Conservation (phyloP, 164 flowering plant species). For the Protea cynaroides region DNA sequence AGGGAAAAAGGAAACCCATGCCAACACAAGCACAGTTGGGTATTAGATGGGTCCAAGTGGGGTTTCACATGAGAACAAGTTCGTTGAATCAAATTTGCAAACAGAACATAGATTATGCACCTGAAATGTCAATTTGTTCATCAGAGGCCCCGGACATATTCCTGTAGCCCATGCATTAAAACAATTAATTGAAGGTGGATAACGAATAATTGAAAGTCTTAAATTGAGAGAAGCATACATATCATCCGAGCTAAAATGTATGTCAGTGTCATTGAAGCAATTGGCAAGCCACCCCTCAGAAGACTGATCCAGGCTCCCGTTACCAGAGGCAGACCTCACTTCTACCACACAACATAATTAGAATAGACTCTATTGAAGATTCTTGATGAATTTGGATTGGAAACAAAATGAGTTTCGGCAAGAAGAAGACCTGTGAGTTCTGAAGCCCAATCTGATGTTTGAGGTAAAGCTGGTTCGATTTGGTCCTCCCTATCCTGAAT, state of each 20-base stretch:
- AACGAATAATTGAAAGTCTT: slow-evolving; percentile 1
- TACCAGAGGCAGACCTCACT: slow-evolving; percentile 31
- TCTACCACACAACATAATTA: slow-evolving; percentile 22
- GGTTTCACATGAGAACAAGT: background rate
- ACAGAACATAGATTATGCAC: background rate
- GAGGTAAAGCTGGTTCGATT: slow-evolving; percentile 39
- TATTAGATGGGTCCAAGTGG: slow-evolving; percentile 36
- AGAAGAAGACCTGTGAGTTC: slow-evolving; percentile 46
- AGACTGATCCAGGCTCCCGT: slow-evolving; percentile 45
- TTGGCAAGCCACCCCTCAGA: slow-evolving; percentile 71
- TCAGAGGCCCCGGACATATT: slow-evolving; percentile 1
- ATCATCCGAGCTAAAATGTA: slow-evolving; percentile 47
- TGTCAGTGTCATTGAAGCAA: slow-evolving; percentile 58
- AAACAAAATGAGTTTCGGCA: slow-evolving; percentile 6
- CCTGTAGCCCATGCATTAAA: background rate
- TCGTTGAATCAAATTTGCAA: no score
- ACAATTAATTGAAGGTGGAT: background rate
- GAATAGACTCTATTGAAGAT: background rate
- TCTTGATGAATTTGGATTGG: background rate
- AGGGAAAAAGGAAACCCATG: background rate
- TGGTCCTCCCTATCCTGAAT: slow-evolving; percentile 47
- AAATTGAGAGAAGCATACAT: slow-evolving; percentile 38
- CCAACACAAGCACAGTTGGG: slow-evolving; percentile 61
- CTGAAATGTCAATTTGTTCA: slow-evolving; percentile 6
- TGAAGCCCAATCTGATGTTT: slow-evolving; percentile 40